These are phyloP conservation scores for Plasmodium falciparum DNA, from an alignment of 169 alveolate genomes.

Conservation along the genomic window DNA sequence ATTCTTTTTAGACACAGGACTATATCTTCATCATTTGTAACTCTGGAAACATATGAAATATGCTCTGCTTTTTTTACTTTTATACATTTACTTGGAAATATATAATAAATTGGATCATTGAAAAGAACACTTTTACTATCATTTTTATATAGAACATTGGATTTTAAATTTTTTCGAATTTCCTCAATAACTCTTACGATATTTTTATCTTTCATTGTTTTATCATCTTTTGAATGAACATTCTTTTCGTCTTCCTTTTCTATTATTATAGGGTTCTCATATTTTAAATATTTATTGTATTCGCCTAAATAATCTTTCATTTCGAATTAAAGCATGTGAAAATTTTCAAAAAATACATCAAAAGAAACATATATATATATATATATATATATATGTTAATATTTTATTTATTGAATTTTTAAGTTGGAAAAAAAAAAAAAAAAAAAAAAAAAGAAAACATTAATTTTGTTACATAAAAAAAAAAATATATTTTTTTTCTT, in stretches of 20 bases:
- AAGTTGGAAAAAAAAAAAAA: neutral
- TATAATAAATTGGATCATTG: constrained; percentile 51
- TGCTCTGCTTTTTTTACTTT: constrained; percentile 41
- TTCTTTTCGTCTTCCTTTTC: constrained; percentile 33
- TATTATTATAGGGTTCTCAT: constrained; percentile 39
- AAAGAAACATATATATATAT: neutral
- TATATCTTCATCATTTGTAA: constrained; percentile 52
- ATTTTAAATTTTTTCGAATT: constrained; percentile 54
- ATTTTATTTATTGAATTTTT: neutral
- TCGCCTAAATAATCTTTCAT: constrained; percentile 37
- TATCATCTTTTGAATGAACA: constrained; percentile 37
- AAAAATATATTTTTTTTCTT: neutral
- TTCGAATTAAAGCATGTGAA: neutral
- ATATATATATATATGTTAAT: neutral
- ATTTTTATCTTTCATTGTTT: constrained; percentile 36
- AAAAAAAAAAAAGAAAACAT: neutral
- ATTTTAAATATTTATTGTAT: constrained; percentile 36
- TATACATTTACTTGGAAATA: constrained; percentile 41
- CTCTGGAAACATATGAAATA: constrained; percentile 57
- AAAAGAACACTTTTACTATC: constrained; percentile 46
- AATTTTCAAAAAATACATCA: neutral
- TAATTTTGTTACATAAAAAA: neutral
- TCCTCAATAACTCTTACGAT: constrained; percentile 62
- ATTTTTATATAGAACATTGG: constrained; percentile 45
- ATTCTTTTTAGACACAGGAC: constrained; percentile 55